Conservation (phyloP, 495 filamentous ascomycete species). For the Staphylotrichum tortipilum region DNA sequence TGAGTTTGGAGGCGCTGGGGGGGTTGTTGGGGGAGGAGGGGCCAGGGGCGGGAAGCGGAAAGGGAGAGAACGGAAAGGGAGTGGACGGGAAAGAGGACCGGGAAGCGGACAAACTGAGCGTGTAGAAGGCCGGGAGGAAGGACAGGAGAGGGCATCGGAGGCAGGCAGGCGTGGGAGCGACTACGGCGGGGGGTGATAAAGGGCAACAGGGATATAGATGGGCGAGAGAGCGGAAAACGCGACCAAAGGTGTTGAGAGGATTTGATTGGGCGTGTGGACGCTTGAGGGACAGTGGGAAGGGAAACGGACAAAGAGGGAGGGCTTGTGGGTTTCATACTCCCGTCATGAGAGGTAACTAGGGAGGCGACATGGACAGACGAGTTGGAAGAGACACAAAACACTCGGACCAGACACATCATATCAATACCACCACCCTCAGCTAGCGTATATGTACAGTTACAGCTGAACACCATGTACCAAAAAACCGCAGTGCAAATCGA, state of each 20-base stretch:
- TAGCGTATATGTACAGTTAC: slow-evolving; percentile 18
- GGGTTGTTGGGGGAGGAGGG: slow-evolving; percentile 43
- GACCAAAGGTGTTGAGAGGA: too few relatives aligned
- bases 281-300: too few relatives aligned
- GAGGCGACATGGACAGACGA: neutral
- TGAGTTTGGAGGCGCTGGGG: slow-evolving; percentile 66
- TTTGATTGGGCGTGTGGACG: too few relatives aligned
- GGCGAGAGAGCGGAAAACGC: neutral
- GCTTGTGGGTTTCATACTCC: too few relatives aligned
- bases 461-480: slow-evolving; percentile 10
- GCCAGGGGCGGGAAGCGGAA: neutral
- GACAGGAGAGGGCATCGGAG: too few relatives aligned
- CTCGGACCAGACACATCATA: neutral
- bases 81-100: neutral
- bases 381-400: neutral
- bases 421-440: slow-evolving; percentile 11
- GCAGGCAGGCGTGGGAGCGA: too few relatives aligned
- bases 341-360: too few relatives aligned
- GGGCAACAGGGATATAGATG: too few relatives aligned
- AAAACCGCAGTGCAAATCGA: slow-evolving; percentile 6
- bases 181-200: too few relatives aligned
- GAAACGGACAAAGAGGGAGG: too few relatives aligned
- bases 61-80: neutral
- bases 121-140: too few relatives aligned
- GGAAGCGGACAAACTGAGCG: too few relatives aligned